These are phyloP conservation scores for Penicillium soppii DNA, from an alignment of 495 filamentous ascomycete species.

Conservation along the genomic window DNA sequence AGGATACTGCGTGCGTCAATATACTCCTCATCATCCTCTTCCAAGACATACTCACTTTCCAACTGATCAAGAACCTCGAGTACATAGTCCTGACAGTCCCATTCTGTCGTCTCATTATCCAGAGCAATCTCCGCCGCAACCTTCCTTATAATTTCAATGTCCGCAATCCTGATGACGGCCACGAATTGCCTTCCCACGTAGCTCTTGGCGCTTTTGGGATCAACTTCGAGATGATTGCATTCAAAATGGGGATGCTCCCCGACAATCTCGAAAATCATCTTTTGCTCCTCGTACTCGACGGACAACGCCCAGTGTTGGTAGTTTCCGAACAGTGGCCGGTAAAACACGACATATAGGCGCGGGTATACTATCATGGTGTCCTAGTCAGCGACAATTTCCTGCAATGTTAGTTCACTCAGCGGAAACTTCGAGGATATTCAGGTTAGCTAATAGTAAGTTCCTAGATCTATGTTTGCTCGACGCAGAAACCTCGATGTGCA, in stretches of 20 bases:
- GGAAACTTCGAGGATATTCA: no score
- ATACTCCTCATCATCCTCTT: slow-evolving; percentile 19
- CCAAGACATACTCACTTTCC: slow-evolving; percentile 20
- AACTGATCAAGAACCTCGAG: slow-evolving; percentile 23
- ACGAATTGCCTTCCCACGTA: slow-evolving; percentile 11
- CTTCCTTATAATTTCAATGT: slow-evolving; percentile 13
- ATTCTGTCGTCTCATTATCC: slow-evolving; percentile 25
- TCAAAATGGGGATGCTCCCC: slow-evolving; percentile 20
- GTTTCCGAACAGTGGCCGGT: slow-evolving; percentile 19
- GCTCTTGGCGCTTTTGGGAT: not conserved
- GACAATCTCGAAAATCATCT: slow-evolving; percentile 18
- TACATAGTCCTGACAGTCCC: slow-evolving; percentile 31
- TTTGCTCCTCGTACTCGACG: slow-evolving; percentile 11
- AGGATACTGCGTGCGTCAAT: slow-evolving; percentile 12
- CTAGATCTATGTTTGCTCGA: no score
- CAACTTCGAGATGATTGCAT: not conserved
- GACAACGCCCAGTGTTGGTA: slow-evolving; percentile 20
- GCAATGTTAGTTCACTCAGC: no score
- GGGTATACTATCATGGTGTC: not conserved
- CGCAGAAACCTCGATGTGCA: no score
- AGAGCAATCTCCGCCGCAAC: slow-evolving; percentile 9
- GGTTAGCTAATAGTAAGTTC: no score
- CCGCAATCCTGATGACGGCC: slow-evolving; percentile 7
- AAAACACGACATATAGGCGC: slow-evolving; percentile 12
- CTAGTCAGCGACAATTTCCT: no score